A percentile compares a stretch with the other conserved stretches of the same genome.
Evolutionary conservation across 2,329 filamentous ascomycete species (phyloP).

Genomic region (Immersiporthe knoxdaviesiana): DNA sequence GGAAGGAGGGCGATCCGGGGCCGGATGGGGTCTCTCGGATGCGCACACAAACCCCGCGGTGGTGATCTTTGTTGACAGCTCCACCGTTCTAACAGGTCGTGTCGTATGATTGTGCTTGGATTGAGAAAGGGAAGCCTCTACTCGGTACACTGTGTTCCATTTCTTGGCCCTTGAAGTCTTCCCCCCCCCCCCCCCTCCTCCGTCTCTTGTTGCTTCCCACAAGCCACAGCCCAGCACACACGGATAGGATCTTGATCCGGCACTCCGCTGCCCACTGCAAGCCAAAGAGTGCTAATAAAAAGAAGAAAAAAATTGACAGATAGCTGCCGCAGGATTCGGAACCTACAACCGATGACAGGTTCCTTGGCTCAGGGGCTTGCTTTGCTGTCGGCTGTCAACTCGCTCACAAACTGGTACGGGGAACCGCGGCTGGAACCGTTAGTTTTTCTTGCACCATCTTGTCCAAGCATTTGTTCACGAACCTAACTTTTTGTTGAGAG

Average conservation of each 20-base stretch:
- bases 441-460: not conserved
- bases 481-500: not conserved
- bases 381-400: not conserved
- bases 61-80: not conserved
- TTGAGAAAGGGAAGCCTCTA: not conserved
- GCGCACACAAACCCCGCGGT: not conserved
- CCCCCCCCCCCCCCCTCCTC: too few relatives aligned
- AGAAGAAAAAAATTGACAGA: not conserved
- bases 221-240: not conserved
- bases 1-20: slow-evolving; percentile 6
- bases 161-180: not conserved
- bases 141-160: slow-evolving; percentile 1
- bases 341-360: not conserved
- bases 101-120: not conserved
- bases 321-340: not conserved
- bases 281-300: too few relatives aligned
- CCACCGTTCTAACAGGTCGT: not conserved
- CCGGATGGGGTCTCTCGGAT: too few relatives aligned
- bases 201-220: not conserved
- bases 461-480: not conserved
- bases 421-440: not conserved
- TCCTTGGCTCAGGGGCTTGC: not conserved
- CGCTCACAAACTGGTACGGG: not conserved
- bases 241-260: not conserved
- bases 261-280: not conserved